phyloP scores from a whole-genome alignment of 2,329 filamentous ascomycete genomes.

The Blastomyces parvus region DNA sequence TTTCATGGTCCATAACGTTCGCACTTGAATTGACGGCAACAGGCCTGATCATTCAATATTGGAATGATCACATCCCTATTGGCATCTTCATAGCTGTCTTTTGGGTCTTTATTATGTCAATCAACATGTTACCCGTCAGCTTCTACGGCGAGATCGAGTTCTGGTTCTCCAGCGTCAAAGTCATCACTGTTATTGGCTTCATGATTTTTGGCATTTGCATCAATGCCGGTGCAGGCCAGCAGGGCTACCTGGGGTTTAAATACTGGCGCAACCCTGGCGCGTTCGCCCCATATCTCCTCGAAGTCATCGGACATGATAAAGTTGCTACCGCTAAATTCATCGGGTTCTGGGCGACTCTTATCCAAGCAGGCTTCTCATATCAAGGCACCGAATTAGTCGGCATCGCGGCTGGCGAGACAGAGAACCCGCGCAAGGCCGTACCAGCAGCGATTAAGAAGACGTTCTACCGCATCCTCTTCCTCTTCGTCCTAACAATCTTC shows the following conservation, averaged over 20 bases:
- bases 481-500: constrained; percentile 43
- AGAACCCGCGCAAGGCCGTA: constrained; percentile 61
- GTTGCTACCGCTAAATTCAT: constrained; percentile 51
- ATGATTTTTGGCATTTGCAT: constrained; percentile 68
- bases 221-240: constrained; percentile 58
- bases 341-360: constrained; percentile 47
- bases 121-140: constrained; percentile 63
- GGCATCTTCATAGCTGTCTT: constrained; percentile 66
- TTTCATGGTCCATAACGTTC: constrained; percentile 64
- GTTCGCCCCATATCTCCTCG: constrained; percentile 48
- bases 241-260: constrained; percentile 65
- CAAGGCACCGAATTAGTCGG: constrained; percentile 64
- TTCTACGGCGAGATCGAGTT: constrained; percentile 72
- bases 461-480: constrained; percentile 62
- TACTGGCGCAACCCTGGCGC: constrained; percentile 59
- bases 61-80: constrained; percentile 53
- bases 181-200: constrained; percentile 64
- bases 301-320: constrained; percentile 38
- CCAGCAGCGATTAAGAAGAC: constrained; percentile 64
- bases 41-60: constrained; percentile 67
- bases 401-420: constrained; percentile 68
- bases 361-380: constrained; percentile 34
- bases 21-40: constrained; percentile 64
- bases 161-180: constrained; percentile 68
- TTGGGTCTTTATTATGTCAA: constrained; percentile 57